Conservation (phyloP, 1,284 basidiomycete genomes). For the Irpex sp. region DNA sequence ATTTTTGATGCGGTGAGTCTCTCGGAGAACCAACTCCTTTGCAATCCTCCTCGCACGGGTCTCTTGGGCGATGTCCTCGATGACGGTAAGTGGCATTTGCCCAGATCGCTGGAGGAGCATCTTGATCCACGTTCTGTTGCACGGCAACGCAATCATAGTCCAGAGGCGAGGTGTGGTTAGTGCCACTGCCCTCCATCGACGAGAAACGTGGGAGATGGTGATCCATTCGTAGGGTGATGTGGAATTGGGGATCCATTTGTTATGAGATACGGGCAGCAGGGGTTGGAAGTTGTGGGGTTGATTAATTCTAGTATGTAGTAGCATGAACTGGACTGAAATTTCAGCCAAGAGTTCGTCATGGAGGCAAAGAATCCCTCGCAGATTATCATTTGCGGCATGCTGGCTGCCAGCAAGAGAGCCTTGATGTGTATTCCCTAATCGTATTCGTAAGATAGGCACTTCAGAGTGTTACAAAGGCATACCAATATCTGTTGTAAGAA, state of each 20-base stretch:
- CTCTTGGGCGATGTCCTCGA: not conserved
- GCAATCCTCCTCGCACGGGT: not conserved
- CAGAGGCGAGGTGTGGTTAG: not conserved
- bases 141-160: not conserved
- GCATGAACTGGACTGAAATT: not conserved
- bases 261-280: not conserved
- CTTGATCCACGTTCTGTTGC: not conserved
- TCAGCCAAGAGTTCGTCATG: not conserved
- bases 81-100: not conserved
- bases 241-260: not conserved
- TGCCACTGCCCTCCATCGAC: not conserved
- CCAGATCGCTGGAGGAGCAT: not conserved
- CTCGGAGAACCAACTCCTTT: not conserved
- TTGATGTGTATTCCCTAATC: too few relatives aligned
- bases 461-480: too few relatives aligned
- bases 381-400: not conserved
- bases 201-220: not conserved
- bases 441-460: too few relatives aligned
- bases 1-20: not conserved
- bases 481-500: too few relatives aligned
- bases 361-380: not conserved
- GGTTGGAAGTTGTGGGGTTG: not conserved
- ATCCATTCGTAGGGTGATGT: not conserved
- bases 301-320: not conserved
- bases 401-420: too few relatives aligned